phyloP scores from a whole-genome alignment of 148 eudicot species.

The Chenopodium album region DNA sequence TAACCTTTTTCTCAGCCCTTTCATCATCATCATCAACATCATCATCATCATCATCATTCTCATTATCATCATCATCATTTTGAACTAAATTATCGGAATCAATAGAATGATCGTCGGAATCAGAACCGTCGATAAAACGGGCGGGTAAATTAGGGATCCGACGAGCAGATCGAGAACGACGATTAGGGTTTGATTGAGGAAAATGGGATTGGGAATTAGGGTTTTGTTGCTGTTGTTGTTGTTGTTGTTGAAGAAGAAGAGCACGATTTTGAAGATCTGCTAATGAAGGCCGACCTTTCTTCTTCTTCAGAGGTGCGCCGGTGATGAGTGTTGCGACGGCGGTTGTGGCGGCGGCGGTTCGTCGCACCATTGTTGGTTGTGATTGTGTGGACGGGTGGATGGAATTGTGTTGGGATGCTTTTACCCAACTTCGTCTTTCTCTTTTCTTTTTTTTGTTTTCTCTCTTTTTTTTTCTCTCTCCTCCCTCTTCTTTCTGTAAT shows the following conservation, averaged over 20 bases:
- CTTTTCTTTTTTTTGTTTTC: background rate
- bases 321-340: slow-evolving; percentile 16
- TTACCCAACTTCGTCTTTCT: background rate
- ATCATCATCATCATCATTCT: slow-evolving; percentile 27
- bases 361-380: slow-evolving; percentile 18
- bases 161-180: slow-evolving; percentile 33
- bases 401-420: background rate
- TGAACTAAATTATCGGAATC: background rate
- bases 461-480: background rate
- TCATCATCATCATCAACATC: slow-evolving; percentile 59
- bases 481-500: background rate
- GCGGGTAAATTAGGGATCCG: slow-evolving; percentile 22
- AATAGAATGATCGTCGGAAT: slow-evolving; percentile 14
- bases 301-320: slow-evolving; percentile 32
- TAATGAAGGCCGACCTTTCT: slow-evolving; percentile 73
- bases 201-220: slow-evolving; percentile 27
- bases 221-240: slow-evolving; percentile 21
- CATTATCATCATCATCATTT: background rate
- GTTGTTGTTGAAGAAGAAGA: slow-evolving; percentile 28
- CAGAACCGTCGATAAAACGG: slow-evolving; percentile 27
- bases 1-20: slow-evolving; percentile 63
- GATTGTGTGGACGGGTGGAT: slow-evolving; percentile 9
- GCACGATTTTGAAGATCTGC: slow-evolving; percentile 44
- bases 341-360: slow-evolving; percentile 23
- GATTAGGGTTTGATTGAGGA: slow-evolving; percentile 55